A percentile compares a stretch with the other conserved stretches of the same genome.
phyloP scores from a whole-genome alignment of 176 grass and related monocot genomes.

The Chrysopogon serrulatus region DNA sequence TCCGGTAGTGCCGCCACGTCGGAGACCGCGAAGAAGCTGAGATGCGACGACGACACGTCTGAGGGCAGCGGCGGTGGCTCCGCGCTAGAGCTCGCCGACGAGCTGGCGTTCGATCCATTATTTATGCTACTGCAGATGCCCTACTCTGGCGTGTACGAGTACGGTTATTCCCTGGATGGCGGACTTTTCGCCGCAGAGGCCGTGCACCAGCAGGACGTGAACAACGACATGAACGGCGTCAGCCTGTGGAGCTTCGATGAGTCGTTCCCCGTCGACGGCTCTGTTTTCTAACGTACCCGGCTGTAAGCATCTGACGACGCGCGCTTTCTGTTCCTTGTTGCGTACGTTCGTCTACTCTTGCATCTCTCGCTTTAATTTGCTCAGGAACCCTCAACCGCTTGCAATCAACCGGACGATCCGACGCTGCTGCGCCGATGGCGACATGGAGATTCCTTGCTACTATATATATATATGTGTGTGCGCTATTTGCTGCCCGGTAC shows the following conservation, averaged over 20 bases:
- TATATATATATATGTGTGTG: too few relatives aligned
- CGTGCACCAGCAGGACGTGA: conserved; percentile 38
- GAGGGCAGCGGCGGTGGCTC: background rate
- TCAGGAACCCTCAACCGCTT: conserved; percentile 5
- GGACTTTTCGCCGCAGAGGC: conserved; percentile 27
- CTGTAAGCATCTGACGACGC: conserved; percentile 23
- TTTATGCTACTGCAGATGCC: conserved; percentile 44
- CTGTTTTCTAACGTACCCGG: conserved; percentile 21
- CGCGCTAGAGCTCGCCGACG: conserved; percentile 18
- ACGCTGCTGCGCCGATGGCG: too few relatives aligned
- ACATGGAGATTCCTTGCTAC: too few relatives aligned
- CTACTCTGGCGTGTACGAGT: conserved; percentile 38
- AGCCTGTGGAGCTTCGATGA: conserved; percentile 89
- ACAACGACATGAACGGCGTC: background rate
- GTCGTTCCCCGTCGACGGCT: conserved; percentile 46
- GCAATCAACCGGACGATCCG: background rate
- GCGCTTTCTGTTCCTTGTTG: background rate
- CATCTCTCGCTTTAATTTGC: background rate
- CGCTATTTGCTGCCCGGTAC: background rate
- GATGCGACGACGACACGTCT: background rate
- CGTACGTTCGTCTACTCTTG: background rate
- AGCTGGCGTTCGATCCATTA: conserved; percentile 44
- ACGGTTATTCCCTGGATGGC: conserved; percentile 33
- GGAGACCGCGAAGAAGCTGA: conserved; percentile 7
- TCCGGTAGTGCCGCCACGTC: background rate